Conservation (phyloP, 345 rosid genomes). For the Hibiscus trionum region DNA sequence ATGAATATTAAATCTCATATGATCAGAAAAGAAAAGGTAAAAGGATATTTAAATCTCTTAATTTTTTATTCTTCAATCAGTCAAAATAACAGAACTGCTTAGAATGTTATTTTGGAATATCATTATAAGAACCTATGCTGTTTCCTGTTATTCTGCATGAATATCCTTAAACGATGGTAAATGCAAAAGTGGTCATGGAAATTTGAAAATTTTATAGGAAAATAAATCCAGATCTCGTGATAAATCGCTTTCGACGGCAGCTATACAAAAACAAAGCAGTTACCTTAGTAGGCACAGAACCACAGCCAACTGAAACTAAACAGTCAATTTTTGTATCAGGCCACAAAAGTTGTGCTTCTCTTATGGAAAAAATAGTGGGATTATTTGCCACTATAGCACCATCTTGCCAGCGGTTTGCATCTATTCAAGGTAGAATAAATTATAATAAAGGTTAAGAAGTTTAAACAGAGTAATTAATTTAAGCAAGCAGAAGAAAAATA, state of each 20-base stretch:
- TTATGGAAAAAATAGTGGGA: slow-evolving; percentile 83
- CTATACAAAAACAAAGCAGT: slow-evolving; percentile 7
- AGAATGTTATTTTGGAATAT: neutral
- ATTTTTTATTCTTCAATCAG: neutral
- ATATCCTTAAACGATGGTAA: neutral
- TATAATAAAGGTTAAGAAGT: neutral
- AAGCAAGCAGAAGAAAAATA: slow-evolving; percentile 22
- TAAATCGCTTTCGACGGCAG: neutral
- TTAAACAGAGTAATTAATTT: neutral
- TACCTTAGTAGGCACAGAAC: slow-evolving; percentile 96
- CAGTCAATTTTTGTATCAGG: slow-evolving; percentile 95
- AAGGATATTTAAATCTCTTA: neutral
- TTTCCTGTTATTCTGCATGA: neutral
- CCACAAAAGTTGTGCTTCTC: slow-evolving; percentile 99
- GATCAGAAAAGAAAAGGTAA: neutral
- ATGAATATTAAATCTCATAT: neutral
- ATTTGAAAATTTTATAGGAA: neutral
- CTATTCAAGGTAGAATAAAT: slow-evolving; percentile 27
- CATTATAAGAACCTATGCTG: neutral
- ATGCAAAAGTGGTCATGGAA: neutral
- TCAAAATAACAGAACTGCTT: neutral
- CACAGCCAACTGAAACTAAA: slow-evolving; percentile 90
- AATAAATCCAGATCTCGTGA: neutral
- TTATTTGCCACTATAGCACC: slow-evolving; percentile 98
- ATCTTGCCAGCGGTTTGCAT: slow-evolving; percentile 91